phyloP scores from a whole-genome alignment of 805 yeast species.

The Martiniozyma abietophila region DNA sequence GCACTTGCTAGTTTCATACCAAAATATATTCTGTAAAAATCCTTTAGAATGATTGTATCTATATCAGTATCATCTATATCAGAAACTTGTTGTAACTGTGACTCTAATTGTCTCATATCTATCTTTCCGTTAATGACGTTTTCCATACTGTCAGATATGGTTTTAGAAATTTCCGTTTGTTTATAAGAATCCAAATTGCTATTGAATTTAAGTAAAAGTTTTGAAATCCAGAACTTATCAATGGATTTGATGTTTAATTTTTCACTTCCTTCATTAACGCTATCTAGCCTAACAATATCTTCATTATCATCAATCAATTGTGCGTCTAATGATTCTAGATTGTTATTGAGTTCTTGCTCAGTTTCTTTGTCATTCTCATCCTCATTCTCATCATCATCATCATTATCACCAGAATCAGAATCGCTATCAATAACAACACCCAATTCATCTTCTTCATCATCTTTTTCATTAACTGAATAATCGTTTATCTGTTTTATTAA shows the following conservation, averaged over 20 bases:
- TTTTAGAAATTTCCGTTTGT: slow-evolving; percentile 28
- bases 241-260: slow-evolving; percentile 15
- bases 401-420: slow-evolving; percentile 28
- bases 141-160: slow-evolving; percentile 33
- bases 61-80: slow-evolving; percentile 42
- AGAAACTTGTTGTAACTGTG: slow-evolving; percentile 42
- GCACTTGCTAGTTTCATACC: slow-evolving; percentile 20
- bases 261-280: slow-evolving; percentile 9
- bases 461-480: slow-evolving; percentile 22
- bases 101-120: slow-evolving; percentile 39
- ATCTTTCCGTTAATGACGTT: slow-evolving; percentile 21
- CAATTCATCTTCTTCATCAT: slow-evolving; percentile 29
- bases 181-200: slow-evolving; percentile 30
- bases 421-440: slow-evolving; percentile 31
- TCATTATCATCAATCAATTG: slow-evolving; percentile 17
- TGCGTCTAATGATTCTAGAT: slow-evolving; percentile 23
- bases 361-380: slow-evolving; percentile 21
- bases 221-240: slow-evolving; percentile 43
- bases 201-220: slow-evolving; percentile 32
- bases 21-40: slow-evolving; percentile 26
- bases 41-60: slow-evolving; percentile 39
- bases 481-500: slow-evolving; percentile 44
- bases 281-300: slow-evolving; percentile 13
- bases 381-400: slow-evolving; percentile 24
- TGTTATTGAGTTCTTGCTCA: slow-evolving; percentile 13